Evolutionary conservation across 129 eudicot genomes (phyloP).

Genomic region (Helianthus annuus): DNA sequence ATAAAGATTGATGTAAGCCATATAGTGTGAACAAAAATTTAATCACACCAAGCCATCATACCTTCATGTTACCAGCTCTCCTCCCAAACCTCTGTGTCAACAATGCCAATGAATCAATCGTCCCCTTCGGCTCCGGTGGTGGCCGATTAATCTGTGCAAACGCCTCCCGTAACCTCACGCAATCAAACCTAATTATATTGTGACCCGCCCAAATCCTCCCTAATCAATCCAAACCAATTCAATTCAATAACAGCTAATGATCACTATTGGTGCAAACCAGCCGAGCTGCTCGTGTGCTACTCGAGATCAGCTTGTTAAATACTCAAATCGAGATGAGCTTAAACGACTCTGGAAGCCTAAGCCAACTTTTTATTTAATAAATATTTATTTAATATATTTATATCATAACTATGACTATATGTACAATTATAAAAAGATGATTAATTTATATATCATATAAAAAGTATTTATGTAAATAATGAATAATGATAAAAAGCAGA

Average conservation of each 20-base stretch:
- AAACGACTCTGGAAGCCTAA: no score
- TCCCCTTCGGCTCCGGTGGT: constrained; percentile 88
- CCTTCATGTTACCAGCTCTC: constrained; percentile 99
- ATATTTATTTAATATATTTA: no score
- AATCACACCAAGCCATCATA: constrained; percentile 22
- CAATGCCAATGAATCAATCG: constrained; percentile 81
- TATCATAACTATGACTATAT: no score
- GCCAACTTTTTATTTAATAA: no score
- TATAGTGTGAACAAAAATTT: neutral
- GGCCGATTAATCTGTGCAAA: constrained; percentile 75
- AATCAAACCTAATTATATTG: constrained; percentile 89
- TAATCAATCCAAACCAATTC: constrained; percentile 23
- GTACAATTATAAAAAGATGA: no score
- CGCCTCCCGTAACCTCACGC: constrained; percentile 79
- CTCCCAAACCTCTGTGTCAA: constrained; percentile 92
- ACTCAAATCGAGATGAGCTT: no score
- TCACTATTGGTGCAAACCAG: no score
- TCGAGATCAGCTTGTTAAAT: no score
- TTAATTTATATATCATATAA: no score
- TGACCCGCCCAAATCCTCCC: constrained; percentile 99
- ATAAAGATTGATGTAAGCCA: neutral
- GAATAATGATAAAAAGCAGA: no score
- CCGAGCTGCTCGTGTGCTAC: no score
- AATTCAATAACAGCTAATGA: neutral
- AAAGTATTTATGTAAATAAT: no score